Percentiles rank a stretch among this genome's conserved stretches.
Evolutionary conservation across 1,139 yeast genomes (phyloP).

Genomic region (Hanseniaspora uvarum): DNA sequence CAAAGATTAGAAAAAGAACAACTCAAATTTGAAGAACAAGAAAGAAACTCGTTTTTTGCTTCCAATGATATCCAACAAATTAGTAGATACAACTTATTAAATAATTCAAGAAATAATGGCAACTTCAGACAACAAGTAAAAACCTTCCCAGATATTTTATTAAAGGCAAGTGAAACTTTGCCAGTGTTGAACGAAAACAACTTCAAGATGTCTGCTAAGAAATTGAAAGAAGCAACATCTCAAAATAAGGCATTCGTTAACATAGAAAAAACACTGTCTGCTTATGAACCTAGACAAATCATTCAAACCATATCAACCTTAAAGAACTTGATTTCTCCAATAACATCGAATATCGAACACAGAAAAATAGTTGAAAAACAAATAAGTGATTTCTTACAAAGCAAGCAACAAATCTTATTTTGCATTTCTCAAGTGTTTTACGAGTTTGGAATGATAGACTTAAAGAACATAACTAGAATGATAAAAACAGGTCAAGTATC

Average conservation of each 20-base stretch:
- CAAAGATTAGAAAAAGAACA: conserved; percentile 13
- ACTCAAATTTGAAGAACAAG: conserved; percentile 13
- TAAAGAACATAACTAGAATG: conserved; percentile 15
- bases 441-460: conserved; percentile 15
- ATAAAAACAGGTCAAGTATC: conserved; percentile 15
- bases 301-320: conserved; percentile 57
- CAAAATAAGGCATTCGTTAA: conserved; percentile 41
- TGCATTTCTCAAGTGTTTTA: conserved; percentile 58
- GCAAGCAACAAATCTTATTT: conserved; percentile 50
- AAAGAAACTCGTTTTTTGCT: conserved; percentile 15
- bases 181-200: conserved; percentile 30
- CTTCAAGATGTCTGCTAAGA: conserved; percentile 5
- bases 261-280: conserved; percentile 35
- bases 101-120: conserved; percentile 2
- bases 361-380: conserved; percentile 35
- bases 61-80: conserved; percentile 13
- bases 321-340: conserved; percentile 32
- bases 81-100: conserved; percentile 11
- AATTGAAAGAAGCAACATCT: conserved; percentile 33
- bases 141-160: conserved; percentile 36
- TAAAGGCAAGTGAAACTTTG: conserved; percentile 43
- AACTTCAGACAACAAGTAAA: conserved; percentile 18
- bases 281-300: conserved; percentile 44
- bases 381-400: conserved; percentile 37
- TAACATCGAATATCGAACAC: conserved; percentile 40